These are phyloP conservation scores for Paramecium primaurelia DNA, from an alignment of 73 alveolate genomes.

Conservation along the genomic window DNA sequence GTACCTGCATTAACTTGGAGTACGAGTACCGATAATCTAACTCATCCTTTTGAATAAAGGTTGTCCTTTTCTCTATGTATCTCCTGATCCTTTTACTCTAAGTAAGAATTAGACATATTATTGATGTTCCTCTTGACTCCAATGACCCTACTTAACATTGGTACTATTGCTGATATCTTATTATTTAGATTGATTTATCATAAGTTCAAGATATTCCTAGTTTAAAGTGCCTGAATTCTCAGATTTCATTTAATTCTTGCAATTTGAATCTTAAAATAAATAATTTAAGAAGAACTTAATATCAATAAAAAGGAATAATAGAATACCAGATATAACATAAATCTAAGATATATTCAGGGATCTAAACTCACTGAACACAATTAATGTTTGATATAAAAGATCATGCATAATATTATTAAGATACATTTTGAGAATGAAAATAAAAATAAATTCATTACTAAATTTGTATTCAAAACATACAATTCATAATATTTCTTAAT, in stretches of 20 bases:
- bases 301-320: not conserved
- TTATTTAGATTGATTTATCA: not conserved
- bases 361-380: not conserved
- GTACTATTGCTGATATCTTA: not conserved
- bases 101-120: not conserved
- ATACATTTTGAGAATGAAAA: not conserved
- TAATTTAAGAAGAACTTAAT: not conserved
- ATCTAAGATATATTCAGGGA: not conserved
- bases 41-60: conserved; percentile 19
- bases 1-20: conserved; percentile 46
- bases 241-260: not conserved
- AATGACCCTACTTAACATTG: not conserved
- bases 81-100: not conserved
- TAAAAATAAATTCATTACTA: not conserved
- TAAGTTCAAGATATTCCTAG: not conserved
- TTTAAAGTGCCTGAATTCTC: not conserved
- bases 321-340: not conserved
- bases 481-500: not conserved
- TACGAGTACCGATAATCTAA: conserved; percentile 5
- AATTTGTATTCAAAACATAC: not conserved
- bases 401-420: not conserved
- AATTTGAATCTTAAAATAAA: conserved; percentile 12
- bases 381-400: not conserved
- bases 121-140: not conserved
- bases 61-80: not conserved